Evolutionary conservation across 352 stramenopile species (phyloP).

Genomic region (Plasmopara muralis): DNA sequence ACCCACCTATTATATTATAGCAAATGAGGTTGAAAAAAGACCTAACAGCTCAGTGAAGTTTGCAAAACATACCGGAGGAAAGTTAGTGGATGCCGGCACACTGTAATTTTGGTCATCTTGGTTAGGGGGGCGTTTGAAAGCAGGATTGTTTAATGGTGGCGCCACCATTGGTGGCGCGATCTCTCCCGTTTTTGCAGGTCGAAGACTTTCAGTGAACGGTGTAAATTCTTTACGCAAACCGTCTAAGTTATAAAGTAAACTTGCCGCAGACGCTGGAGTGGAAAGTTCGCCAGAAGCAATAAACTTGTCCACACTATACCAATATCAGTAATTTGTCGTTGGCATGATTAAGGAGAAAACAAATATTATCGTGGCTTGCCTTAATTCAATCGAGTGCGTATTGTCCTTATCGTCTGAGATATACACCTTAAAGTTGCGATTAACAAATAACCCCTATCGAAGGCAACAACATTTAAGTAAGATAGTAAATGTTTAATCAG

Average conservation of each 20-base stretch:
- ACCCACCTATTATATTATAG: constrained; percentile 36
- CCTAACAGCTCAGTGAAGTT: neutral
- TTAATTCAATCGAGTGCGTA: constrained; percentile 71
- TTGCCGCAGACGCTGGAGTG: constrained; percentile 25
- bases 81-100: constrained; percentile 21
- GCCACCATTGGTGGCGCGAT: neutral
- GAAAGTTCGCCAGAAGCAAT: constrained; percentile 18
- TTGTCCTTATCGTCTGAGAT: constrained; percentile 58
- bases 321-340: neutral
- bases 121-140: constrained; percentile 10
- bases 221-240: constrained; percentile 41
- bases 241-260: constrained; percentile 45
- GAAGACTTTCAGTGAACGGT: constrained; percentile 50
- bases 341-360: neutral
- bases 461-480: constrained; percentile 3
- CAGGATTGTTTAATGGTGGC: constrained; percentile 5
- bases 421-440: constrained; percentile 74
- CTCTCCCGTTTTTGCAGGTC: constrained; percentile 34
- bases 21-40: neutral
- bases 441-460: constrained; percentile 60
- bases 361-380: constrained; percentile 18
- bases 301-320: constrained; percentile 32
- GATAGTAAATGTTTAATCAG: neutral
- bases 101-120: constrained; percentile 12
- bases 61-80: constrained; percentile 27